Evolutionary conservation across 2,329 filamentous ascomycete genomes (phyloP).

Genomic region (Neonectria ditissima): DNA sequence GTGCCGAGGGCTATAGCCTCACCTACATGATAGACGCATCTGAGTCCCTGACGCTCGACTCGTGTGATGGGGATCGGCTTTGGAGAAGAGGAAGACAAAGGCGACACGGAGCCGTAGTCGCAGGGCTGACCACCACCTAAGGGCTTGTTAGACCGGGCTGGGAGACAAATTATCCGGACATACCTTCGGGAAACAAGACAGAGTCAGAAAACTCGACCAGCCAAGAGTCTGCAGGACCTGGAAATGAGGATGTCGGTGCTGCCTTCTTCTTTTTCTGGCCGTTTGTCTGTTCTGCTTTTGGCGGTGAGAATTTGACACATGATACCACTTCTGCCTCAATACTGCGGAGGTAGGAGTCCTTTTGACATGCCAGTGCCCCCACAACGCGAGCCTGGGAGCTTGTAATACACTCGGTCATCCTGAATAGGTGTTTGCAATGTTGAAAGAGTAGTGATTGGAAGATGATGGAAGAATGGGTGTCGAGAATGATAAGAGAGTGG

Average conservation of each 20-base stretch:
- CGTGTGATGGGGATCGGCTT: conserved; percentile 38
- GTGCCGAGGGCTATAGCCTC: conserved; percentile 34
- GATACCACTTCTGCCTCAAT: conserved; percentile 45
- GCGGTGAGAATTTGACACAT: conserved; percentile 40
- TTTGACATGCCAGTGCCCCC: conserved; percentile 46
- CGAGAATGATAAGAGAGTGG: conserved; percentile 2
- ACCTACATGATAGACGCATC: conserved; percentile 42
- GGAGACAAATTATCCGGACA: background rate
- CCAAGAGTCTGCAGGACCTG: conserved; percentile 38
- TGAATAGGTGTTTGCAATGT: background rate
- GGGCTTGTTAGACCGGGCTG: background rate
- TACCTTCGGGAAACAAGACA: conserved; percentile 48
- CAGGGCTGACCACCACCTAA: conserved; percentile 49
- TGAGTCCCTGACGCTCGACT: conserved; percentile 44
- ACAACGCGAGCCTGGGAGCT: conserved; percentile 22
- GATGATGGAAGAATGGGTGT: background rate
- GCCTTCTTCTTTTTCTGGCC: conserved; percentile 36
- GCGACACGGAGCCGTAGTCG: conserved; percentile 43
- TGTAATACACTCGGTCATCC: conserved; percentile 3
- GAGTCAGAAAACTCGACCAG: conserved; percentile 48
- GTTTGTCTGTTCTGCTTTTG: conserved; percentile 25
- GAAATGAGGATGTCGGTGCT: background rate
- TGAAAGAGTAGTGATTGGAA: background rate
- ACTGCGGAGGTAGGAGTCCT: conserved; percentile 41
- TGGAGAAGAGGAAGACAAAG: conserved; percentile 19